A percentile compares a stretch with the other conserved stretches of the same genome.
Evolutionary conservation across 2,329 filamentous ascomycete species (phyloP).

Genomic region (Beauveria caledonica): DNA sequence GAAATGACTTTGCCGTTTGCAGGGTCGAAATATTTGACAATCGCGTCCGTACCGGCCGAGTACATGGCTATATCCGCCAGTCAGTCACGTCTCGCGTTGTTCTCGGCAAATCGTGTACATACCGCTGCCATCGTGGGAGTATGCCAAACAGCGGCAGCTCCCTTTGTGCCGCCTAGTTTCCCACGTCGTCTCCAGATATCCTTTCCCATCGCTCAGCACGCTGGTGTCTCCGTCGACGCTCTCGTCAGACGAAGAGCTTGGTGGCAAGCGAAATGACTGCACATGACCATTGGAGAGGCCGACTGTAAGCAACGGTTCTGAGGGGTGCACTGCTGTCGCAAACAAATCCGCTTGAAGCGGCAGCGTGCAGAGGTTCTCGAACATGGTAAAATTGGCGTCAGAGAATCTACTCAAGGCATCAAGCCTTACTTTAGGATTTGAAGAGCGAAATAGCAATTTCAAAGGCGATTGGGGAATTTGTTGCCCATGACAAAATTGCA

Average conservation of each 20-base stretch:
- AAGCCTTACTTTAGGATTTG: background rate
- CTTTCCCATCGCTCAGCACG: slow-evolving; percentile 53
- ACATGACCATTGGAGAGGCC: slow-evolving; percentile 82
- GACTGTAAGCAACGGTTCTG: slow-evolving; percentile 74
- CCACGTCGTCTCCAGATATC: slow-evolving; percentile 77
- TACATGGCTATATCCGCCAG: slow-evolving; percentile 40
- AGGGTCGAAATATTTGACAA: slow-evolving; percentile 51
- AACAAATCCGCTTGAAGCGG: slow-evolving; percentile 84
- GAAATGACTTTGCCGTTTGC: slow-evolving; percentile 60
- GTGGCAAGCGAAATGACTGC: slow-evolving; percentile 67
- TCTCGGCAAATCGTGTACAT: slow-evolving; percentile 29
- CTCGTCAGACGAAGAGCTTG: slow-evolving; percentile 41
- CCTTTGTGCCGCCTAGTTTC: slow-evolving; percentile 85
- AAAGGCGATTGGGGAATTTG: background rate
- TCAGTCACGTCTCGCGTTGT: slow-evolving; percentile 4
- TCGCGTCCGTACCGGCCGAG: slow-evolving; percentile 53
- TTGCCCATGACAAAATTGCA: background rate
- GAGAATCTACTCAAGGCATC: background rate
- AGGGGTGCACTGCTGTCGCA: slow-evolving; percentile 77
- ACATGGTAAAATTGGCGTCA: slow-evolving; percentile 47
- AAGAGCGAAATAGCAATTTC: background rate
- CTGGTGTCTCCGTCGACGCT: slow-evolving; percentile 42
- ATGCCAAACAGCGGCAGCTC: slow-evolving; percentile 76
- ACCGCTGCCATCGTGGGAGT: slow-evolving; percentile 68
- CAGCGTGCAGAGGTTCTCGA: slow-evolving; percentile 86